Conservation (phyloP, 257 asterid species). For the Solanum piurae region DNA sequence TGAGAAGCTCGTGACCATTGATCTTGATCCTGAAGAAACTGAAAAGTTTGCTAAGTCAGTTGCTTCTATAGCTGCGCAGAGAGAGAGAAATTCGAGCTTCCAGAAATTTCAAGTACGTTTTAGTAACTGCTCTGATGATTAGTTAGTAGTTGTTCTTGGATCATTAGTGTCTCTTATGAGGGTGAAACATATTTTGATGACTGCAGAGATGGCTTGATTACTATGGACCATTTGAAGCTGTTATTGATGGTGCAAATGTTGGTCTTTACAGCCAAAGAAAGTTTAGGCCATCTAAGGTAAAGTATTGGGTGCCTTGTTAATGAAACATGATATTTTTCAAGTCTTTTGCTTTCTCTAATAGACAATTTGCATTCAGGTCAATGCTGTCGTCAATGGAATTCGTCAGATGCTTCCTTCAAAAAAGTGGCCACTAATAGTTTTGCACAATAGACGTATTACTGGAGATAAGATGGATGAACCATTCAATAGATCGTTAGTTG, state of each 20-base stretch:
- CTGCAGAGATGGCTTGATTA: conserved; percentile 85
- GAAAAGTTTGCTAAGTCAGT: conserved; percentile 66
- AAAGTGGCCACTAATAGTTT: conserved; percentile 71
- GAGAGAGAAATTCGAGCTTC: conserved; percentile 57
- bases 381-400: conserved; percentile 68
- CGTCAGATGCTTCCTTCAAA: conserved; percentile 73
- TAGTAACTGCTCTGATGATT: not conserved
- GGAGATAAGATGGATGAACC: conserved; percentile 71
- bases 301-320: conserved; percentile 13
- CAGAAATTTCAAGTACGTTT: conserved; percentile 69
- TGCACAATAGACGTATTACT: conserved; percentile 67
- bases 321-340: not conserved
- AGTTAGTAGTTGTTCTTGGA: not conserved
- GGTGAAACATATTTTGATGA: conserved; percentile 3
- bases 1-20: conserved; percentile 58
- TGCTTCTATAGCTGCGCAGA: conserved; percentile 55
- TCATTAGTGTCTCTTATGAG: conserved; percentile 3
- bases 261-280: conserved; percentile 67
- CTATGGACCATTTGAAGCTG: conserved; percentile 87
- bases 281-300: conserved; percentile 64
- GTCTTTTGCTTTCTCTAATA: not conserved
- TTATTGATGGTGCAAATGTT: conserved; percentile 79
- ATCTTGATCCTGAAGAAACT: conserved; percentile 75
- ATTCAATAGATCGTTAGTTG: conserved; percentile 36
- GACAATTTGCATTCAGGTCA: conserved; percentile 31